Conservation (phyloP, 1,284 basidiomycete genomes). For the Stygiomarasmius scandens region DNA sequence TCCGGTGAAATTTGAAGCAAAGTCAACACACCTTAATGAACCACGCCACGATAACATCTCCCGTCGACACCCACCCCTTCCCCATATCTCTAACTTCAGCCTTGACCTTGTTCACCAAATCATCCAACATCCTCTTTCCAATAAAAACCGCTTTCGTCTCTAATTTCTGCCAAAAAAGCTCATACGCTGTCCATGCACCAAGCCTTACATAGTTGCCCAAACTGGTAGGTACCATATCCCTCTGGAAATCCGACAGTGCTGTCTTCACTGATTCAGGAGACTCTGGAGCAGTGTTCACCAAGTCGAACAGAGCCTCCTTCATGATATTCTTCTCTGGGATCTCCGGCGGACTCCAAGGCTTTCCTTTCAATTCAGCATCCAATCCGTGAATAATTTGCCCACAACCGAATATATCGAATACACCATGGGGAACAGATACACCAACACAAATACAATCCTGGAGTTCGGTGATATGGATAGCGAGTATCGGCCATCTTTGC, state of each 20-base stretch:
- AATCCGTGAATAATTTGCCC: slow-evolving; percentile 6
- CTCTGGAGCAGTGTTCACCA: background rate
- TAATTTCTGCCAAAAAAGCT: slow-evolving; percentile 7
- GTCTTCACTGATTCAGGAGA: background rate
- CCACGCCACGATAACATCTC: slow-evolving; percentile 6
- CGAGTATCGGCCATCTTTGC: slow-evolving; percentile 4
- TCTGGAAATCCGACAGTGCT: slow-evolving; percentile 3
- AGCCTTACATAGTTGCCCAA: slow-evolving; percentile 2
- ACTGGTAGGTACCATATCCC: slow-evolving; percentile 5
- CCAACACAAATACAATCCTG: slow-evolving; percentile 7
- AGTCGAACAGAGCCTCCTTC: background rate
- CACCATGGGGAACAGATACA: slow-evolving; percentile 9
- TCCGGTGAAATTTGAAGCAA: background rate
- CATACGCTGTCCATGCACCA: slow-evolving; percentile 1
- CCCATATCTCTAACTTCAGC: slow-evolving; percentile 5
- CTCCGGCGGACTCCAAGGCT: slow-evolving; percentile 8
- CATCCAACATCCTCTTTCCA: background rate
- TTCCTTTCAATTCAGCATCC: slow-evolving; percentile 3
- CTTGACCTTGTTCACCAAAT: slow-evolving; percentile 4
- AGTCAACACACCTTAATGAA: slow-evolving; percentile 1
- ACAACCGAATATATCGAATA: slow-evolving; percentile 8
- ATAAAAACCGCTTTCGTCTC: slow-evolving; percentile 4
- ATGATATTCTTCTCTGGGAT: slow-evolving; percentile 3
- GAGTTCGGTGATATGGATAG: slow-evolving; percentile 7
- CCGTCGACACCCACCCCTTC: slow-evolving; percentile 9